Evolutionary conservation across 768 basidiomycete genomes (phyloP).

Genomic region (Lactarius tabidus): DNA sequence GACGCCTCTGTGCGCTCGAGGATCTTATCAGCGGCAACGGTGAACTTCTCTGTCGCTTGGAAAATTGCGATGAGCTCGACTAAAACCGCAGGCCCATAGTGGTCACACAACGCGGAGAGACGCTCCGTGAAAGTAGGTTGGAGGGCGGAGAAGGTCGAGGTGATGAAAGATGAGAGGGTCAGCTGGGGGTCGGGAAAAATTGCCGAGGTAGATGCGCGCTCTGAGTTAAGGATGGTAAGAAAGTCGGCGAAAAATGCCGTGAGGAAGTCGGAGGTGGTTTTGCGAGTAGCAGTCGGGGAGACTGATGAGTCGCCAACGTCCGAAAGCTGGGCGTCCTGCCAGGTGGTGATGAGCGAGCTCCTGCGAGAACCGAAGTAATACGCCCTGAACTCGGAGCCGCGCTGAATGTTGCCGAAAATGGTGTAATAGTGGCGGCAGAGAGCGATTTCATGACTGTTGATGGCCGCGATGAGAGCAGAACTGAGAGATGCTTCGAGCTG

Average conservation of each 20-base stretch:
- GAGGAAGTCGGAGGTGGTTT: constrained; percentile 63
- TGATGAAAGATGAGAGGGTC: constrained; percentile 78
- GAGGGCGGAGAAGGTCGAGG: constrained; percentile 72
- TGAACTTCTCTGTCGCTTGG: constrained; percentile 81
- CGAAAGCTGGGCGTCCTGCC: constrained; percentile 57
- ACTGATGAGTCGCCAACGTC: constrained; percentile 44
- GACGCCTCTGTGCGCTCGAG: constrained; percentile 55
- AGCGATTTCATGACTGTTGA: constrained; percentile 70
- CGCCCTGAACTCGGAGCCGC: constrained; percentile 88
- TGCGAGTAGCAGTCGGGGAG: constrained; percentile 27
- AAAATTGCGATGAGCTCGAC: constrained; percentile 67
- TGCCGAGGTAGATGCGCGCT: constrained; percentile 67
- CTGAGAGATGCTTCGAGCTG: constrained; percentile 91
- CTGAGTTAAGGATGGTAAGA: constrained; percentile 58
- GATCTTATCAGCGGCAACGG: constrained; percentile 62
- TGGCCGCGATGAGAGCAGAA: constrained; percentile 84
- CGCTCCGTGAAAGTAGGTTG: constrained; percentile 81
- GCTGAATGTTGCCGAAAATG: constrained; percentile 88
- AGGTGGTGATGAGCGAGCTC: constrained; percentile 55
- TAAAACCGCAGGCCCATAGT: constrained; percentile 60
- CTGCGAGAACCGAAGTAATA: constrained; percentile 91
- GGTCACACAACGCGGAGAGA: constrained; percentile 62
- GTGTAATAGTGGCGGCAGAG: constrained; percentile 74
- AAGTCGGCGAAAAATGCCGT: constrained; percentile 72
- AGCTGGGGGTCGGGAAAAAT: constrained; percentile 85